phyloP scores from a whole-genome alignment of 768 basidiomycete species.

The Tricholomella constricta region DNA sequence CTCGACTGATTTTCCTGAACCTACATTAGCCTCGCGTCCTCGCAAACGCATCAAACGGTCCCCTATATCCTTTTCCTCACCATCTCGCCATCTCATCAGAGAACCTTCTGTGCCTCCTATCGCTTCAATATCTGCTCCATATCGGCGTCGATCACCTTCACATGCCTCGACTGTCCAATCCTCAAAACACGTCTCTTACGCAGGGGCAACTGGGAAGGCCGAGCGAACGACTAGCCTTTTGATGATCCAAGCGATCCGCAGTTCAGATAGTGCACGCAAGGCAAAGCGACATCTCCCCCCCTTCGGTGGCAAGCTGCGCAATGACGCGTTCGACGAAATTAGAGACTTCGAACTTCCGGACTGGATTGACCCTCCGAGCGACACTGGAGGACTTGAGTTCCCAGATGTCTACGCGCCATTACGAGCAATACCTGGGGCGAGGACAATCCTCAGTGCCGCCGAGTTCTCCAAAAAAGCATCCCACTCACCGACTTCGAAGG shows the following conservation, averaged over 20 bases:
- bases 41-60: conserved; percentile 20
- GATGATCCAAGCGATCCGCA: conserved; percentile 54
- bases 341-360: conserved; percentile 59
- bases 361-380: conserved; percentile 41
- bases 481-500: not conserved
- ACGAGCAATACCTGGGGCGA: not conserved
- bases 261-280: conserved; percentile 45
- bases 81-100: conserved; percentile 10
- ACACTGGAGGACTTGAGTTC: conserved; percentile 12
- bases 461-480: conserved; percentile 4
- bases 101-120: conserved; percentile 30
- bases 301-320: conserved; percentile 62
- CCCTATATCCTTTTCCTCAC: conserved; percentile 2
- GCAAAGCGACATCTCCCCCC: conserved; percentile 56
- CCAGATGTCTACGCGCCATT: not conserved
- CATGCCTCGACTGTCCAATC: conserved; percentile 17
- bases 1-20: conserved; percentile 8
- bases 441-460: conserved; percentile 2
- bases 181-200: conserved; percentile 17
- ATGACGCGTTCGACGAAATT: conserved; percentile 41
- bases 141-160: conserved; percentile 15
- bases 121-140: conserved; percentile 23
- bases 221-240: conserved; percentile 26
- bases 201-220: conserved; percentile 15
- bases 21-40: conserved; percentile 1